phyloP scores from a whole-genome alignment of 352 stramenopile genomes.

The Globisporangium solare region DNA sequence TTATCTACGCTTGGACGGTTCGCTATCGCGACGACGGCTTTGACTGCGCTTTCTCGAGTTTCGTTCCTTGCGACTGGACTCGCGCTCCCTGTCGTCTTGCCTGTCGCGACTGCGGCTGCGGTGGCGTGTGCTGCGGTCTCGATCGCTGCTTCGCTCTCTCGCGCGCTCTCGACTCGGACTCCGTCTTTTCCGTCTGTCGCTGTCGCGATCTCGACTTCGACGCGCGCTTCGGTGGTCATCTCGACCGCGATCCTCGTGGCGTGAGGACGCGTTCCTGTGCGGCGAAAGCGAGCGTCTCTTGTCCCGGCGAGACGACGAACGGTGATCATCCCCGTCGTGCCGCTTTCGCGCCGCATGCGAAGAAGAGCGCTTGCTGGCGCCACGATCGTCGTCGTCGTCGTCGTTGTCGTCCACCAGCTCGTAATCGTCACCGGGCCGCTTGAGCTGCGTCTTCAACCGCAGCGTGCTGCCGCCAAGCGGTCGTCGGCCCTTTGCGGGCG shows the following conservation, averaged over 20 bases:
- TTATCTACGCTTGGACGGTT: slow-evolving; percentile 7
- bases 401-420: slow-evolving; percentile 11
- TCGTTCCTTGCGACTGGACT: slow-evolving; percentile 1
- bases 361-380: no score
- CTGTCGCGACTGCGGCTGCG: slow-evolving; percentile 22
- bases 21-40: slow-evolving; percentile 7
- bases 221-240: slow-evolving; percentile 4
- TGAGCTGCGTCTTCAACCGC: slow-evolving; percentile 33
- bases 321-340: slow-evolving; percentile 5
- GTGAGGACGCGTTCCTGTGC: not conserved
- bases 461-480: slow-evolving; percentile 30
- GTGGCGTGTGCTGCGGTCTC: slow-evolving; percentile 2
- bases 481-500: slow-evolving; percentile 16
- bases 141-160: slow-evolving; percentile 5
- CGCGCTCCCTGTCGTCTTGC: slow-evolving; percentile 2
- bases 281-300: slow-evolving; percentile 9
- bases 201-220: slow-evolving; percentile 9
- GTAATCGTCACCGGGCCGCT: slow-evolving; percentile 10
- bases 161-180: slow-evolving; percentile 7
- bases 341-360: not conserved
- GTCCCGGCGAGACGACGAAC: not conserved
- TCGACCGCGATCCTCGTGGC: slow-evolving; percentile 5
- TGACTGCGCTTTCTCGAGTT: slow-evolving; percentile 18
- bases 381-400: slow-evolving; percentile 6
- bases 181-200: slow-evolving; percentile 1